A percentile compares a stretch with the other conserved stretches of the same genome.
These are phyloP conservation scores for Penicillium fimorum DNA, from an alignment of 495 filamentous ascomycete species.

Conservation along the genomic window DNA sequence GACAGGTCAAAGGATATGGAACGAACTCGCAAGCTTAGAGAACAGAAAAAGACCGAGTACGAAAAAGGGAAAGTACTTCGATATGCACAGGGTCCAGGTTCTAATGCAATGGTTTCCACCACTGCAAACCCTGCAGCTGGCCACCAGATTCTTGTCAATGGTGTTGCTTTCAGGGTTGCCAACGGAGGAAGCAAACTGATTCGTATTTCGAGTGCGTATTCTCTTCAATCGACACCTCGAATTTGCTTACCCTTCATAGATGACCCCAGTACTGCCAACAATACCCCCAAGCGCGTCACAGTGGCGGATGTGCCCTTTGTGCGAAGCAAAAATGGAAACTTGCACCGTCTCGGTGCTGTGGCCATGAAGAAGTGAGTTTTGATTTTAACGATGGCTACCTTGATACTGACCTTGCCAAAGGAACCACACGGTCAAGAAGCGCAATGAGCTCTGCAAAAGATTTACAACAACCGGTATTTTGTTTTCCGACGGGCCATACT, in stretches of 20 bases:
- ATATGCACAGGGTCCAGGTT: conserved; percentile 46
- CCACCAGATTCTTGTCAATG: conserved; percentile 73
- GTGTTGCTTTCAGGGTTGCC: conserved; percentile 70
- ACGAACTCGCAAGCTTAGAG: conserved; percentile 62
- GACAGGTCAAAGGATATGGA: conserved; percentile 73
- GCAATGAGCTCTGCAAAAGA: conserved; percentile 77
- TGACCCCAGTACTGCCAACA: conserved; percentile 59
- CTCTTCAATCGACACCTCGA: conserved; percentile 14
- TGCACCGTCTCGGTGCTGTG: conserved; percentile 62
- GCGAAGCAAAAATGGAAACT: conserved; percentile 87
- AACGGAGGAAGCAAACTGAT: conserved; percentile 84
- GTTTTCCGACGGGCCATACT: conserved; percentile 25
- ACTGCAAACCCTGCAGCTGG: conserved; percentile 32
- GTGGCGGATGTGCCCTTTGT: conserved; percentile 84
- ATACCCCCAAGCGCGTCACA: conserved; percentile 74
- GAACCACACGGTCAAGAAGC: conserved; percentile 57
- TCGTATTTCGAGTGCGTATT: conserved; percentile 64
- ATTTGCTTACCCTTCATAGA: conserved; percentile 53
- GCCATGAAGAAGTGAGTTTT: conserved; percentile 42
- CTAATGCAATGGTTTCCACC: conserved; percentile 34
- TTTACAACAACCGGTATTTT: conserved; percentile 88
- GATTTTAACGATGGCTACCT: neutral
- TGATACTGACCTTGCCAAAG: conserved; percentile 32
- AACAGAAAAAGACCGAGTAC: conserved; percentile 55
- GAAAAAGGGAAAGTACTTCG: conserved; percentile 58